These are phyloP conservation scores for Castanea crenata DNA, from an alignment of 306 rosid species.

Conservation along the genomic window DNA sequence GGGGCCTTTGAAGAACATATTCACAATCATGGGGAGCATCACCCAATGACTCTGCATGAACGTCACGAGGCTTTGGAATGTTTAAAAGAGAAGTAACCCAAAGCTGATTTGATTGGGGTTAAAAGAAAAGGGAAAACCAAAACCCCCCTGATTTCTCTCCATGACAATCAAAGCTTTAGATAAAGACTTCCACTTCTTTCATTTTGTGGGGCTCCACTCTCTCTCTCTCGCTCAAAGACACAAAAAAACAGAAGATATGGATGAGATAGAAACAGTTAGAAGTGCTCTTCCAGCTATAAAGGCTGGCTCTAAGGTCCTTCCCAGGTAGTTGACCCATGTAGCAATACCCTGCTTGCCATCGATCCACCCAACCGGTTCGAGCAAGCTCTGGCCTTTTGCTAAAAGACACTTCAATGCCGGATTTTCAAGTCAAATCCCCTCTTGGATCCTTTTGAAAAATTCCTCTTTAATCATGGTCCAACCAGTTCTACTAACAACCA, in stretches of 20 bases:
- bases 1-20: conserved; percentile 38
- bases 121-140: neutral
- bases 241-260: conserved; percentile 24
- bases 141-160: conserved; percentile 18
- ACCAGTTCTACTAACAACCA: conserved; percentile 44
- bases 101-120: conserved; percentile 38
- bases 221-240: conserved; percentile 15
- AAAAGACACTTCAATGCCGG: conserved; percentile 23
- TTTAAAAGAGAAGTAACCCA: conserved; percentile 53
- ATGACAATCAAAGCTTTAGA: conserved; percentile 34
- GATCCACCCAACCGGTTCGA: neutral
- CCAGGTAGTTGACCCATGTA: conserved; percentile 21
- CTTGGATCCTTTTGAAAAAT: conserved; percentile 35
- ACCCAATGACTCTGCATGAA: conserved; percentile 30
- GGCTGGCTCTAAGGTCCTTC: conserved; percentile 4
- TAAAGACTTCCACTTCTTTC: conserved; percentile 49
- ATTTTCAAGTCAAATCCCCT: conserved; percentile 34
- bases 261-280: conserved; percentile 34
- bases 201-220: conserved; percentile 48
- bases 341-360: conserved; percentile 11
- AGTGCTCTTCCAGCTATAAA: conserved; percentile 65
- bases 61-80: conserved; percentile 39
- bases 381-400: neutral
- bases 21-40: conserved; percentile 39
- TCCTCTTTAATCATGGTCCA: conserved; percentile 33